A percentile compares a stretch with the other conserved stretches of the same genome.
Evolutionary conservation across 1,284 basidiomycete species (phyloP).

Genomic region (Microbotryum lychnidis-dioicae): DNA sequence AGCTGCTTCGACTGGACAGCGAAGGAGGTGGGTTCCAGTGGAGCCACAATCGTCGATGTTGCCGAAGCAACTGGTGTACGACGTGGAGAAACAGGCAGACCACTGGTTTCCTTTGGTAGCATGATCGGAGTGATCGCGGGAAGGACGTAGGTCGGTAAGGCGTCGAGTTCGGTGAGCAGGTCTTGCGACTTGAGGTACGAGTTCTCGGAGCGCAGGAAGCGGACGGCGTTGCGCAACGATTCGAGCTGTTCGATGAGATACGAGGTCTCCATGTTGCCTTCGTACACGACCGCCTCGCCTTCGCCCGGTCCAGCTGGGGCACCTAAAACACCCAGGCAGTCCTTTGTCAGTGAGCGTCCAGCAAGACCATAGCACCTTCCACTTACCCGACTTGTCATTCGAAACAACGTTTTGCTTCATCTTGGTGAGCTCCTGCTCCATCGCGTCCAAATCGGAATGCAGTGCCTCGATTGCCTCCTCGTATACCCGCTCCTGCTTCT

Average conservation of each 20-base stretch:
- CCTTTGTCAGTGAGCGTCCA: constrained; percentile 56
- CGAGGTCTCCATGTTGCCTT: constrained; percentile 72
- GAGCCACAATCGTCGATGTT: not conserved
- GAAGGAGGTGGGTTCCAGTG: constrained; percentile 51
- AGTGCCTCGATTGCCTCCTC: constrained; percentile 89
- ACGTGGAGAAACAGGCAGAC: not conserved
- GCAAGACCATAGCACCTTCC: not conserved
- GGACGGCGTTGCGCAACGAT: constrained; percentile 76
- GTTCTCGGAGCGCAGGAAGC: constrained; percentile 85
- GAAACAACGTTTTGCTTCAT: constrained; percentile 55
- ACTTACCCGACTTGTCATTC: constrained; percentile 25
- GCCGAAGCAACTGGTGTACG: too few relatives aligned
- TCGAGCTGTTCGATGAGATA: constrained; percentile 80
- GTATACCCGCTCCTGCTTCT: constrained; percentile 78
- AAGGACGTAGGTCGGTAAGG: constrained; percentile 54
- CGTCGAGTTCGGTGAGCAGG: constrained; percentile 68
- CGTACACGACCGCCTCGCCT: constrained; percentile 56
- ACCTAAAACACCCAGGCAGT: too few relatives aligned
- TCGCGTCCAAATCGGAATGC: constrained; percentile 73
- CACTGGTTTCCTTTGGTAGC: not conserved
- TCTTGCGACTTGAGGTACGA: constrained; percentile 82
- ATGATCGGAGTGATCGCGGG: constrained; percentile 36
- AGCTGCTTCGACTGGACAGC: constrained; percentile 70
- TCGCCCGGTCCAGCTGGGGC: constrained; percentile 47
- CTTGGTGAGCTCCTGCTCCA: constrained; percentile 79